A percentile compares a stretch with the other conserved stretches of the same genome.
phyloP scores from a whole-genome alignment of 176 grass and related monocot genomes.

The Lolium multiflorum region DNA sequence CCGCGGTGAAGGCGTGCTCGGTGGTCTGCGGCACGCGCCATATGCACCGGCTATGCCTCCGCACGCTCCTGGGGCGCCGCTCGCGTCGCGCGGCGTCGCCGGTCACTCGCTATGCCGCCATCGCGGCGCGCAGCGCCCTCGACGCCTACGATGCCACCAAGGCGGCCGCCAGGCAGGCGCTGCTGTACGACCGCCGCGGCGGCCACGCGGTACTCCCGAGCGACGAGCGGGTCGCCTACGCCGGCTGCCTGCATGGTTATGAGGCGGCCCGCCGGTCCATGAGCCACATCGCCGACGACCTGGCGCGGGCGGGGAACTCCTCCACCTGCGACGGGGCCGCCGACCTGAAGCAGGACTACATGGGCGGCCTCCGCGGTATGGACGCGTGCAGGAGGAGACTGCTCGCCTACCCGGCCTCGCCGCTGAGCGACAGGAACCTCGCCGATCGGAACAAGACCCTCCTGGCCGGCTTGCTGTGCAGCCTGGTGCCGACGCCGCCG shows the following conservation, averaged over 20 bases:
- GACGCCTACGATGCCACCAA: constrained; percentile 23
- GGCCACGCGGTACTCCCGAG: neutral
- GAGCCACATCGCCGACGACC: constrained; percentile 39
- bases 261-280: constrained; percentile 10
- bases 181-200: neutral
- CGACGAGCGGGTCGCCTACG: constrained; percentile 35
- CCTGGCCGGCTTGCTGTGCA: constrained; percentile 43
- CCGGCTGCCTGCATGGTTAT: constrained; percentile 40
- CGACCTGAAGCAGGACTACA: neutral
- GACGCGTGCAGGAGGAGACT: constrained; percentile 35
- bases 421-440: constrained; percentile 40
- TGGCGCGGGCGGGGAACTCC: neutral
- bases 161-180: constrained; percentile 11
- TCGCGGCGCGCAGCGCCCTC: constrained; percentile 28
- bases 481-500: constrained; percentile 1
- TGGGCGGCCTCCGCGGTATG: constrained; percentile 35
- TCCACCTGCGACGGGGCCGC: neutral
- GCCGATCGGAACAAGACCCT: constrained; percentile 48
- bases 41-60: constrained; percentile 32
- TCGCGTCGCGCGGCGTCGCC: neutral
- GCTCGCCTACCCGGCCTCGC: constrained; percentile 20
- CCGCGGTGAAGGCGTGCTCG: constrained; percentile 8
- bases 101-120: neutral
- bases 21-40: constrained; percentile 18
- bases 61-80: neutral